Conservation (phyloP, 208 protist species). For the Leishmania lainsoni region DNA sequence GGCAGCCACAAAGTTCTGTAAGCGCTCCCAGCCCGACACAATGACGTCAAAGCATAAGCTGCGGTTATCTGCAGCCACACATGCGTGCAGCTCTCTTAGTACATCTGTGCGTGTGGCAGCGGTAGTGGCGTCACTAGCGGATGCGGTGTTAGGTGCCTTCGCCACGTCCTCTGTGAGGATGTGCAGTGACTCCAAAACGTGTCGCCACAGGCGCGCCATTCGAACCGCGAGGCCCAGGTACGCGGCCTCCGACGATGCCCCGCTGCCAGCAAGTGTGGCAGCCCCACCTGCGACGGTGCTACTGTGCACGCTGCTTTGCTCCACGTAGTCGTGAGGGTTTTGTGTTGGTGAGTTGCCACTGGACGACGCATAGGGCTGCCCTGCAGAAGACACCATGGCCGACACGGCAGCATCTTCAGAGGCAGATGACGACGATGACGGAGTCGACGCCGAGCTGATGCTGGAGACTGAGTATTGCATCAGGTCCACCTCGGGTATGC, state of each 20-base stretch:
- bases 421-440: conserved; percentile 6
- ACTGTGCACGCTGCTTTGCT: conserved; percentile 19
- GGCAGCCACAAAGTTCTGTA: conserved; percentile 43
- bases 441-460: not conserved
- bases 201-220: conserved; percentile 58
- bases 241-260: conserved; percentile 12
- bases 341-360: not conserved
- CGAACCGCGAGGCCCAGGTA: conserved; percentile 37
- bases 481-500: conserved; percentile 74
- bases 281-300: conserved; percentile 3
- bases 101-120: not conserved
- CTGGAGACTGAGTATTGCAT: conserved; percentile 30
- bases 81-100: conserved; percentile 36
- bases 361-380: not conserved
- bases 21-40: conserved; percentile 55
- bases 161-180: not conserved
- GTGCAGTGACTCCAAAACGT: conserved; percentile 26
- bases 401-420: not conserved
- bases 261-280: not conserved
- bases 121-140: not conserved
- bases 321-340: not conserved
- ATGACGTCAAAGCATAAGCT: conserved; percentile 74
- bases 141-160: not conserved
- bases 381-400: not conserved
- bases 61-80: conserved; percentile 32